A percentile compares a stretch with the other conserved stretches of the same genome.
Evolutionary conservation across 2,329 filamentous ascomycete species (phyloP).

Genomic region (Colletotrichum sp.): DNA sequence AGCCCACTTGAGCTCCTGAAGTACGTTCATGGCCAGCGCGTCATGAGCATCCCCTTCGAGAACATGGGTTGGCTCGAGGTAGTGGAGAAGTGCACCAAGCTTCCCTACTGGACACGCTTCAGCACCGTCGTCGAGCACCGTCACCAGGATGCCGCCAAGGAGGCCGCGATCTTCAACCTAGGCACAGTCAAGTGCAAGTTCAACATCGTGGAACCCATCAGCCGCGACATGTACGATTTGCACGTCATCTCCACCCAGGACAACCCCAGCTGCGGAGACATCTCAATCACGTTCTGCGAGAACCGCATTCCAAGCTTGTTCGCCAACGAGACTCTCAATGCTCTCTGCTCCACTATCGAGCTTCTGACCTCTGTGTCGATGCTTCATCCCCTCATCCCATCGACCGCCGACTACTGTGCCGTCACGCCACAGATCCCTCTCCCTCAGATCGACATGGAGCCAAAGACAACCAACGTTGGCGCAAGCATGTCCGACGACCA

Average conservation of each 20-base stretch:
- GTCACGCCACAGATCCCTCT: slow-evolving; percentile 49
- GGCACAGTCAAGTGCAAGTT: slow-evolving; percentile 52
- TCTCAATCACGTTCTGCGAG: slow-evolving; percentile 52
- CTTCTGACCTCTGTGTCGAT: slow-evolving; percentile 52
- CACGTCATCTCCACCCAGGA: slow-evolving; percentile 47
- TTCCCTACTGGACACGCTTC: slow-evolving; percentile 59
- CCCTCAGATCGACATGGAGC: slow-evolving; percentile 28
- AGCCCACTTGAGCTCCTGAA: slow-evolving; percentile 55
- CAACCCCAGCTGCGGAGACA: slow-evolving; percentile 38
- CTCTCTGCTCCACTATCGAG: slow-evolving; percentile 50
- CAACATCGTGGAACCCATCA: slow-evolving; percentile 41
- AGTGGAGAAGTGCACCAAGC: slow-evolving; percentile 57
- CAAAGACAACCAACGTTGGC: slow-evolving; percentile 26
- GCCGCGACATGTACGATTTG: slow-evolving; percentile 49
- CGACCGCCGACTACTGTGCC: slow-evolving; percentile 43
- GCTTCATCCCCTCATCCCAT: slow-evolving; percentile 50
- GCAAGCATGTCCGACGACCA: slow-evolving; percentile 43
- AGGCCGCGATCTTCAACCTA: slow-evolving; percentile 46
- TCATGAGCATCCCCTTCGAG: slow-evolving; percentile 53
- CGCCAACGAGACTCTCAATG: slow-evolving; percentile 48
- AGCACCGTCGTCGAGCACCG: slow-evolving; percentile 61
- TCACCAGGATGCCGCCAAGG: slow-evolving; percentile 43
- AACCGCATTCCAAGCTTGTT: slow-evolving; percentile 46
- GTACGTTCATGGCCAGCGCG: slow-evolving; percentile 53
- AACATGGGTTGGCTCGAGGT: slow-evolving; percentile 57